Base-by-base conservation (phyloP, 148 eudicot species). In the Cornus suecica region DNA sequence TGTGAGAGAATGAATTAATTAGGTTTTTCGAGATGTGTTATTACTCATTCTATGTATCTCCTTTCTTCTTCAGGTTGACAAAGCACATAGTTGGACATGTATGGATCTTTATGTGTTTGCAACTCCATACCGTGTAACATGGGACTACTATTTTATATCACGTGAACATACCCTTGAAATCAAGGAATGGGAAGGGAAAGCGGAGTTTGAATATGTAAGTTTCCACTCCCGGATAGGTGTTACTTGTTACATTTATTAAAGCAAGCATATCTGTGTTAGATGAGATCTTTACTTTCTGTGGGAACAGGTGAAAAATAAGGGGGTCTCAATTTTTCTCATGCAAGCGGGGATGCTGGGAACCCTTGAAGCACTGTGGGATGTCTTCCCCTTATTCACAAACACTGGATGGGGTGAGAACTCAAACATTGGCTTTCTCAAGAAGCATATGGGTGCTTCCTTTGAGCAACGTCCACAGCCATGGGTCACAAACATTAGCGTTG, bases 311-410 rank as follows among this genome's bases (percentile, higher is more conserved):
- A 96, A 93, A 84, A 45, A 51, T n/a, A 86, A 74, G n/a, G 99
- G 99, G 26, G 88, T 96, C 77, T 88, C 97, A 3, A 91, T 96
- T 80, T 96, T 96, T 70, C 93, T 95, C 74, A 85, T 96, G 98
- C 86, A 96, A 90, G 97, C 97, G 1, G 99, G 99, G 58, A 91
- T 88, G 97, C 64, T 96, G 48, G 98, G 98, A 75, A 96, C 99
- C 54, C 81, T 96, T 69, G 82, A 77, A 83, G 98, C 98, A 15
- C 83, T 96, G 32, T 88, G 90, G 90, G 97, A 96, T 74, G 97
- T 91, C 26, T 90, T 93, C 74, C 99, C 98, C 65, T 79, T 96
- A 41, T 93, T 96, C 80, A 84, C 97, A 64, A 87, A 96, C 74
- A 91, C 94, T 56, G 87, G 81, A 66, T 96, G 97, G 94, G 98